Base-by-base conservation (phyloP, 2,329 filamentous ascomycete genomes). In the Diaporthe eres region DNA sequence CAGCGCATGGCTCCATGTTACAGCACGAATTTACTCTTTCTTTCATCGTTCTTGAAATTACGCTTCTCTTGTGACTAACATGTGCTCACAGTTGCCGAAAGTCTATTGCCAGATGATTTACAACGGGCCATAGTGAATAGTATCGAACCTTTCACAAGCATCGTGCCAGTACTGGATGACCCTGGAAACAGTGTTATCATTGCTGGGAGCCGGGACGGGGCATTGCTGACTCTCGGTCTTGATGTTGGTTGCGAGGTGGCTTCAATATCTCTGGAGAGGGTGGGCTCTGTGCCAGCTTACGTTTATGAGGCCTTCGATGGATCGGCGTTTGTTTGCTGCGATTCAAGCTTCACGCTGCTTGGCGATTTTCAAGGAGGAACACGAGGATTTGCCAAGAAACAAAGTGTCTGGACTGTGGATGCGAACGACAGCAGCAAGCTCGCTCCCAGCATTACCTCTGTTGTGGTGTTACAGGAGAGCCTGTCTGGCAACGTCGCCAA, bases 381-480 rank as follows among this genome's bases (percentile, higher is more conserved):
- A 17, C n/a, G 79, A 9, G 81, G 77, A 31, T 88, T 87, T 72
- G 81, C 83, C 65, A 81, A 82, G 2, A 89, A 86, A 75, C 82
- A 85, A 17, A 84, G 84, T 63, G 84, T 92, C 19, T 90, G 88
- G 86, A 84, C 88, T 2, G 88, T 88, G 2, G 88, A 91, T 78
- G 85, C 85, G 1, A 85, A 84, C 47, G 86, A 90, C 58, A 80
- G 84, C 10, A 86, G 84, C 47, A 83, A 88, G 77, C 80, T 82
- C 12, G 85, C 88, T 5, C 87, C 89, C 2, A 83, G 84, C 2
- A 84, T 92, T 15, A 87, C 87, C 71, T 88, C 87, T 2, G 85
- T 88, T 5, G 83, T 86, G 12, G 86, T 84, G 44, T 81, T 91
- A 17, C 79, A 81, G 12, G 78, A 83, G 57, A 82, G 84, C 44